Conservation (phyloP, 129 eudicot species). For the carrot (Daucus carota) region DNA sequence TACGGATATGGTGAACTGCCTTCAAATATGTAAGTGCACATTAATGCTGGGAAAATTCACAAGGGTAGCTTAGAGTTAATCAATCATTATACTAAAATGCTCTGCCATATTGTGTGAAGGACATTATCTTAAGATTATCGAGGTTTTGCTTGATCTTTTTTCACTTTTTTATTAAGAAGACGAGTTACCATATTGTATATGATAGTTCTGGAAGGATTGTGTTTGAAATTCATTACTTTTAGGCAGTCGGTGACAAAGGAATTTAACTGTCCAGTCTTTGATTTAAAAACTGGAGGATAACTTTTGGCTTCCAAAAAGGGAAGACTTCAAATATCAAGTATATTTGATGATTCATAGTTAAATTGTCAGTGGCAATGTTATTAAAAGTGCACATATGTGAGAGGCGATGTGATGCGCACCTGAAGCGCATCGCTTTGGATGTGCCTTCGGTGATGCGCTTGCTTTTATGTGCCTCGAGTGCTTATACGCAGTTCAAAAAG, state of each 20-base stretch:
- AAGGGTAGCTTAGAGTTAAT: neutral
- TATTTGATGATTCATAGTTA: neutral
- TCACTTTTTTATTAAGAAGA: neutral
- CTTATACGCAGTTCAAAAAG: too few relatives aligned
- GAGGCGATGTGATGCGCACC: too few relatives aligned
- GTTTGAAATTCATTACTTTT: neutral
- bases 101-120: neutral
- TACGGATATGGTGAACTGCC: slow-evolving; percentile 44
- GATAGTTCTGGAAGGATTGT: neutral
- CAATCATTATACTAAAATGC: neutral
- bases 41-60: neutral
- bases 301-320: neutral
- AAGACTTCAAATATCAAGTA: neutral
- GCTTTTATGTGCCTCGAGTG: too few relatives aligned
- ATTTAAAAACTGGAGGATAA: neutral
- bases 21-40: slow-evolving; percentile 39
- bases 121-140: neutral
- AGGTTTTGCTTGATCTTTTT: neutral
- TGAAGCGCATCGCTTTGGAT: too few relatives aligned
- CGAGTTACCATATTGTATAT: neutral
- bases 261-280: neutral
- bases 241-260: neutral
- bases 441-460: too few relatives aligned
- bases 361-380: too few relatives aligned
- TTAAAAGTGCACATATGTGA: too few relatives aligned